These are phyloP conservation scores for Coniochaeta sp. DNA, from an alignment of 2,329 filamentous ascomycete species.

Conservation along the genomic window DNA sequence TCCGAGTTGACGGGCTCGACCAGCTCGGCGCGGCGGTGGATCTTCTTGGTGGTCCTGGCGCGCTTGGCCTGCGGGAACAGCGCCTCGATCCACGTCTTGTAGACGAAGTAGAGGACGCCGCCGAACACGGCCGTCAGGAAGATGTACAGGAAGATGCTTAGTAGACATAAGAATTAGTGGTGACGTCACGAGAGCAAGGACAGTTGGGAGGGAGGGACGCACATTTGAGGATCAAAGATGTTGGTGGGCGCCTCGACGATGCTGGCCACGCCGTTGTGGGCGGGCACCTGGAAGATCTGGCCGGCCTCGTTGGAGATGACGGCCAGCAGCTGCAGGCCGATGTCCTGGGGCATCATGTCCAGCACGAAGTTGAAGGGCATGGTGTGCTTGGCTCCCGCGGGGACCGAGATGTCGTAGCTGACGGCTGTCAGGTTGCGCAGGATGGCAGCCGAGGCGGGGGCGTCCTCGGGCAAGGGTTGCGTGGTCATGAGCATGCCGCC, in stretches of 20 bases:
- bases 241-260: conserved; percentile 87
- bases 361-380: conserved; percentile 79
- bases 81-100: conserved; percentile 94
- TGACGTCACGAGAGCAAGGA: conserved; percentile 1
- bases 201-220: conserved; percentile 55
- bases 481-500: conserved; percentile 64
- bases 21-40: conserved; percentile 57
- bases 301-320: conserved; percentile 63
- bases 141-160: conserved; percentile 93
- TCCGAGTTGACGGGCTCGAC: conserved; percentile 58
- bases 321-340: conserved; percentile 69
- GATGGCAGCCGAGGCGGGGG: conserved; percentile 44
- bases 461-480: conserved; percentile 41
- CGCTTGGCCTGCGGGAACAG: conserved; percentile 89
- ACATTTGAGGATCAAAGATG: conserved; percentile 96
- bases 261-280: conserved; percentile 75
- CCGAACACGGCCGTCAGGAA: conserved; percentile 73
- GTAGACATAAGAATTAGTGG: neutral
- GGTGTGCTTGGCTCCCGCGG: conserved; percentile 67
- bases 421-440: conserved; percentile 79
- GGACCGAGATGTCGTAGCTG: conserved; percentile 66
- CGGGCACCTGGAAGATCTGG: conserved; percentile 66
- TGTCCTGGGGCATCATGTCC: conserved; percentile 88
- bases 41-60: conserved; percentile 49
- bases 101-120: conserved; percentile 89